Conservation (phyloP, 1,284 basidiomycete genomes). For the Rhizopogon parksii region DNA sequence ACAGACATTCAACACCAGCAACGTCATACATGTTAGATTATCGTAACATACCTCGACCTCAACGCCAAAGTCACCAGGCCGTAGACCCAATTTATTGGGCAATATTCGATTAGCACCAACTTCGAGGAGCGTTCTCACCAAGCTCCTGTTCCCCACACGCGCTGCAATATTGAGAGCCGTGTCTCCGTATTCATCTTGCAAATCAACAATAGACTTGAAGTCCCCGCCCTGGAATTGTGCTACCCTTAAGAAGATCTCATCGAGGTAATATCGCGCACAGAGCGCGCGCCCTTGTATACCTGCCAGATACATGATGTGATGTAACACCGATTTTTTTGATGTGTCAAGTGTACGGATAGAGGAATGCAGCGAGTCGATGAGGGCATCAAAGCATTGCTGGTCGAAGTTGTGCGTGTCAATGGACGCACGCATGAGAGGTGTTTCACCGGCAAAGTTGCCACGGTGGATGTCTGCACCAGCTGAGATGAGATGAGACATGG, state of each 20-base stretch:
- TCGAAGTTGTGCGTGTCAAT: constrained; percentile 88
- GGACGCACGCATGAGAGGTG: constrained; percentile 88
- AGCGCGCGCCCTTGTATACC: constrained; percentile 84
- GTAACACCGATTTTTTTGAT: constrained; percentile 84
- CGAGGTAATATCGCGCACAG: constrained; percentile 88
- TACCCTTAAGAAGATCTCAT: constrained; percentile 82
- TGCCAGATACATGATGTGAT: constrained; percentile 89
- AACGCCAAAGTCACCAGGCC: constrained; percentile 90
- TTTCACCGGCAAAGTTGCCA: constrained; percentile 93
- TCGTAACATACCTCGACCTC: constrained; percentile 69
- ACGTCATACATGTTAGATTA: constrained; percentile 5
- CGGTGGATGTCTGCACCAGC: constrained; percentile 81
- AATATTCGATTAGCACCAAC: constrained; percentile 89
- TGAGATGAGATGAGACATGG: constrained; percentile 61
- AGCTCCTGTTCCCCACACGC: constrained; percentile 82
- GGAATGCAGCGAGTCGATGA: constrained; percentile 59
- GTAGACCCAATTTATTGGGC: constrained; percentile 91
- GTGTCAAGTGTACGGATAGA: constrained; percentile 90
- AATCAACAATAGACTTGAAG: constrained; percentile 78
- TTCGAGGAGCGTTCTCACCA: constrained; percentile 86
- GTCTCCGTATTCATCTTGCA: constrained; percentile 95
- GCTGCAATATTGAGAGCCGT: constrained; percentile 95
- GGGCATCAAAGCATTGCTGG: constrained; percentile 62
- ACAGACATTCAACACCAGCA: not conserved
- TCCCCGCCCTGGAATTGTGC: constrained; percentile 65